Conservation (phyloP, 2,329 filamentous ascomycete species). For the Cladobotryum protrusum region DNA sequence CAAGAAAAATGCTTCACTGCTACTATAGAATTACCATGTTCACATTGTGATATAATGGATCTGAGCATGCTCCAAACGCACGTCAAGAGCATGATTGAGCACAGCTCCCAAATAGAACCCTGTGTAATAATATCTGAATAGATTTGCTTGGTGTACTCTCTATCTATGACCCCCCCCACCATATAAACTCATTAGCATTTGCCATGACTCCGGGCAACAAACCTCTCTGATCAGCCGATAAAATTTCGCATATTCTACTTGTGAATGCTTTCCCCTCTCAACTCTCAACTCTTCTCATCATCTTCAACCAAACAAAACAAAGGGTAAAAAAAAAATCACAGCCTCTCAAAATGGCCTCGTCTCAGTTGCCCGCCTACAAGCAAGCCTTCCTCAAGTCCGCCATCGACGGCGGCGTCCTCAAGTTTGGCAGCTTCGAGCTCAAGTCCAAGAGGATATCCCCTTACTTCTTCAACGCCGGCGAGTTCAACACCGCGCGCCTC, state of each 20-base stretch:
- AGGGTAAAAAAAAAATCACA: neutral
- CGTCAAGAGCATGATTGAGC: too few relatives aligned
- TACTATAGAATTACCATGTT: too few relatives aligned
- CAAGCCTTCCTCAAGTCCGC: slow-evolving; percentile 64
- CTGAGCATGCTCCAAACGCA: too few relatives aligned
- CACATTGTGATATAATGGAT: too few relatives aligned
- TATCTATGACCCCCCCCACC: too few relatives aligned
- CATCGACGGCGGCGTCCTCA: slow-evolving; percentile 63
- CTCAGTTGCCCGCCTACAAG: slow-evolving; percentile 58
- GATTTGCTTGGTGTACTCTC: neutral
- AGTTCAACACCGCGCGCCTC: slow-evolving; percentile 77
- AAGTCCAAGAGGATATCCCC: slow-evolving; percentile 90
- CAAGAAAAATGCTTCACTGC: too few relatives aligned
- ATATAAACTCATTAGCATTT: too few relatives aligned
- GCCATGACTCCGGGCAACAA: too few relatives aligned
- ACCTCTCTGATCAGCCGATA: too few relatives aligned
- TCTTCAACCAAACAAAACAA: neutral
- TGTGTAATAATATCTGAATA: too few relatives aligned
- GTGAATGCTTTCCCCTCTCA: neutral
- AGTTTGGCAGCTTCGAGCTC: slow-evolving; percentile 78
- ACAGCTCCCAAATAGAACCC: too few relatives aligned
- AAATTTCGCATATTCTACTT: too few relatives aligned
- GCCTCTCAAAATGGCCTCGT: slow-evolving; percentile 29
- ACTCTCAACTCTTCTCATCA: neutral
- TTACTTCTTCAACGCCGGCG: slow-evolving; percentile 96